A percentile compares a stretch with the other conserved stretches of the same genome.
phyloP scores from a whole-genome alignment of 331 rosid species.

The Stylosanthes scabra region DNA sequence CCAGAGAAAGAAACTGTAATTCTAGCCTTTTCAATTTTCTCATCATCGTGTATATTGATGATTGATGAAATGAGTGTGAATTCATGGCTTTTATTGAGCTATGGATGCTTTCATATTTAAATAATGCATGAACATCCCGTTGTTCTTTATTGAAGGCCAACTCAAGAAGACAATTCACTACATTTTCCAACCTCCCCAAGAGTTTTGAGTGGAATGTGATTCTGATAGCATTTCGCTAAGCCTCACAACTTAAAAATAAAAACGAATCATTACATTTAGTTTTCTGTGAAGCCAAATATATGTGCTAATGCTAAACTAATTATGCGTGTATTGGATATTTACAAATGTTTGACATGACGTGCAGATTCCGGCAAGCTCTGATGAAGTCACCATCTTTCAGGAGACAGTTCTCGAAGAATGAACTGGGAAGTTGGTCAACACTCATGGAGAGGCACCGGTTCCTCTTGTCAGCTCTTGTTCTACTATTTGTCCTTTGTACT shows the following conservation, averaged over 20 bases:
- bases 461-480: slow-evolving; percentile 68
- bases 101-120: slow-evolving; percentile 12
- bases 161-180: neutral
- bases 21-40: slow-evolving; percentile 3
- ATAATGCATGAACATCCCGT: slow-evolving; percentile 9
- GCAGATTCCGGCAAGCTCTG: slow-evolving; percentile 48
- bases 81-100: slow-evolving; percentile 8
- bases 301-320: neutral
- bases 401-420: slow-evolving; percentile 65
- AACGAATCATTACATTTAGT: neutral
- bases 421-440: slow-evolving; percentile 75
- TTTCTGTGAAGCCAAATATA: slow-evolving; percentile 2
- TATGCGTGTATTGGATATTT: slow-evolving; percentile 21
- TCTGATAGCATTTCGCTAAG: neutral
- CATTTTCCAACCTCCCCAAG: slow-evolving; percentile 11
- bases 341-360: slow-evolving; percentile 22
- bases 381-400: slow-evolving; percentile 70
- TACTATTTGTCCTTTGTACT: slow-evolving; percentile 74
- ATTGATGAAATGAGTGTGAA: slow-evolving; percentile 7
- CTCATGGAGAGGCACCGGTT: slow-evolving; percentile 72
- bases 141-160: slow-evolving; percentile 17
- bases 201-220: neutral
- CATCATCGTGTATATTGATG: neutral
- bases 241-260: neutral
- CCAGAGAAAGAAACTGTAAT: neutral